phyloP scores from a whole-genome alignment of 495 filamentous ascomycete species.

The Lindgomyces ingoldianus region DNA sequence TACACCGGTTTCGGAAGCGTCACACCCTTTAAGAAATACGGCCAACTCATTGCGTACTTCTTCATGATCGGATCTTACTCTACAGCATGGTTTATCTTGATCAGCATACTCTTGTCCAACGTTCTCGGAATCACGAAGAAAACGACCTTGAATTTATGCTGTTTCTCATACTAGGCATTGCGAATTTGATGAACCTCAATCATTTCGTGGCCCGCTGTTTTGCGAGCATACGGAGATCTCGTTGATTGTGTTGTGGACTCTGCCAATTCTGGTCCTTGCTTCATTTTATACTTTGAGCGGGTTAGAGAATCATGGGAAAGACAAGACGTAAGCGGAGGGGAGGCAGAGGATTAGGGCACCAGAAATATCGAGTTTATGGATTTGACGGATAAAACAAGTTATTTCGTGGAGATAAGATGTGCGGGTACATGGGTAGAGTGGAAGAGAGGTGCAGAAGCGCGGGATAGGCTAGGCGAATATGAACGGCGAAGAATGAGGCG shows the following conservation, averaged over 20 bases:
- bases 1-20: slow-evolving; percentile 7
- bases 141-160: slow-evolving; percentile 11
- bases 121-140: slow-evolving; percentile 18
- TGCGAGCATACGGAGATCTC: slow-evolving; percentile 6
- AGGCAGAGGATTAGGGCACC: slow-evolving; percentile 5
- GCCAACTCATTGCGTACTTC: slow-evolving; percentile 17
- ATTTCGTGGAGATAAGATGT: slow-evolving; percentile 44
- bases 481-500: too few species aligned
- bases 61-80: slow-evolving; percentile 5
- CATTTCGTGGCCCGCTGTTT: slow-evolving; percentile 6
- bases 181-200: slow-evolving; percentile 5
- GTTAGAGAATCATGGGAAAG: slow-evolving; percentile 35
- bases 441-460: too few species aligned
- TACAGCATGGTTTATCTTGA: slow-evolving; percentile 18
- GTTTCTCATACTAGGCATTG: slow-evolving; percentile 1
- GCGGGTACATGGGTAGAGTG: slow-evolving; percentile 38
- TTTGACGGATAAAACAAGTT: slow-evolving; percentile 45
- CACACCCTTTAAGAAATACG: slow-evolving; percentile 2
- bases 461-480: too few species aligned
- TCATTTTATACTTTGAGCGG: slow-evolving; percentile 1
- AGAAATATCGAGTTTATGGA: slow-evolving; percentile 38
- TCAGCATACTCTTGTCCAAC: slow-evolving; percentile 32
- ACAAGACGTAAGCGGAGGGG: slow-evolving; percentile 25
- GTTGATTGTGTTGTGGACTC: slow-evolving; percentile 2
- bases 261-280: neutral